Evolutionary conservation across 2,329 filamentous ascomycete species (phyloP).

Genomic region (Dactylellina haptotyla): DNA sequence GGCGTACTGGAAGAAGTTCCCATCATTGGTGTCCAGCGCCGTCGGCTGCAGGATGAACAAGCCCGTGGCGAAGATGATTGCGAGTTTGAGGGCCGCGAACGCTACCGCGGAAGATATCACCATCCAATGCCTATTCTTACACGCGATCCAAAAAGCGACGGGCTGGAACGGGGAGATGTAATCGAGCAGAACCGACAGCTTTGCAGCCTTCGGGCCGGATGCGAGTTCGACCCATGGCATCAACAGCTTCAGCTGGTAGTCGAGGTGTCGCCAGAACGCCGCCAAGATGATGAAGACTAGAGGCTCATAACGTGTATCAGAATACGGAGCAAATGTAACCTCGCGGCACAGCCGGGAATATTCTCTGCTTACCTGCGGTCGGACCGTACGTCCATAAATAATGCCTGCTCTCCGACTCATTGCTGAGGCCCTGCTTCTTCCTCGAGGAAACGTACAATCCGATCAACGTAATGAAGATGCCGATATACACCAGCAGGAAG

Average conservation of each 20-base stretch:
- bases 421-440: slow-evolving; percentile 42
- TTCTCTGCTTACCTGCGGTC: slow-evolving; percentile 36
- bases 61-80: slow-evolving; percentile 46
- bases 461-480: slow-evolving; percentile 46
- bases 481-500: slow-evolving; percentile 40
- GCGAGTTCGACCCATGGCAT: slow-evolving; percentile 52
- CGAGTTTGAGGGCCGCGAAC: slow-evolving; percentile 46
- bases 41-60: slow-evolving; percentile 48
- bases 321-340: slow-evolving; percentile 39
- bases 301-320: slow-evolving; percentile 6
- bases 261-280: slow-evolving; percentile 51
- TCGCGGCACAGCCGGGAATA: slow-evolving; percentile 17
- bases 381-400: slow-evolving; percentile 53
- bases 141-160: slow-evolving; percentile 44
- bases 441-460: slow-evolving; percentile 47
- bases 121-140: slow-evolving; percentile 53
- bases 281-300: slow-evolving; percentile 51
- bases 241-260: slow-evolving; percentile 45
- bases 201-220: slow-evolving; percentile 41
- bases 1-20: slow-evolving; percentile 29
- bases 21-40: slow-evolving; percentile 12
- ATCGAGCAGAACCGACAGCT: slow-evolving; percentile 49
- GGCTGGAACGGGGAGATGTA: slow-evolving; percentile 54
- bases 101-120: slow-evolving; percentile 23
- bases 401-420: slow-evolving; percentile 44